Evolutionary conservation across 805 yeast species (phyloP).

Genomic region (Myxozyma nipponensis): DNA sequence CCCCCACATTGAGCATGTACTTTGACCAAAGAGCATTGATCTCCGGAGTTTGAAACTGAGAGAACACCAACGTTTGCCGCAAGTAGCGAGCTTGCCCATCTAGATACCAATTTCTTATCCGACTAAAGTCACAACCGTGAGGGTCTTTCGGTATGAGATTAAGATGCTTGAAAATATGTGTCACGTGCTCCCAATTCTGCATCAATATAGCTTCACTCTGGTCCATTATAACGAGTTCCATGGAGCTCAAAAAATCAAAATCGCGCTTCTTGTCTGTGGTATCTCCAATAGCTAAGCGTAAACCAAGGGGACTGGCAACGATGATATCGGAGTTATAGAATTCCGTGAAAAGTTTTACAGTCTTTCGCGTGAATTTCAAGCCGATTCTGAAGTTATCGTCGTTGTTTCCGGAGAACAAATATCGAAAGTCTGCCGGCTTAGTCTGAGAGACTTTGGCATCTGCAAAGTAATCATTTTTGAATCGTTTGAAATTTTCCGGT

Average conservation of each 20-base stretch:
- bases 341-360: constrained; percentile 76
- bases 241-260: constrained; percentile 80
- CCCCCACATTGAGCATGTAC: constrained; percentile 39
- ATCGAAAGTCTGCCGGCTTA: constrained; percentile 81
- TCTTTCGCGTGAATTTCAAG: constrained; percentile 82
- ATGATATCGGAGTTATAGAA: constrained; percentile 83
- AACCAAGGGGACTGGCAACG: constrained; percentile 87
- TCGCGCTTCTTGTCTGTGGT: constrained; percentile 51
- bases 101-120: constrained; percentile 89
- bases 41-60: constrained; percentile 77
- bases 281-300: constrained; percentile 72
- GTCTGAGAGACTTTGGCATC: constrained; percentile 46
- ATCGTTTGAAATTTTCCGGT: constrained; percentile 75
- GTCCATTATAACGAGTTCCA: constrained; percentile 77
- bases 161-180: constrained; percentile 59
- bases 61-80: constrained; percentile 73
- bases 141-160: constrained; percentile 75
- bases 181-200: constrained; percentile 90
- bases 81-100: constrained; percentile 71
- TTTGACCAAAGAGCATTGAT: constrained; percentile 56
- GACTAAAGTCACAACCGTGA: constrained; percentile 81
- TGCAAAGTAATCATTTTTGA: constrained; percentile 63
- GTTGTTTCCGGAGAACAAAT: constrained; percentile 79
- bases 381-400: constrained; percentile 91
- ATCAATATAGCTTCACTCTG: constrained; percentile 80